Conservation (phyloP, 805 yeast species). For the Tetrapisispora namnaoensis region DNA sequence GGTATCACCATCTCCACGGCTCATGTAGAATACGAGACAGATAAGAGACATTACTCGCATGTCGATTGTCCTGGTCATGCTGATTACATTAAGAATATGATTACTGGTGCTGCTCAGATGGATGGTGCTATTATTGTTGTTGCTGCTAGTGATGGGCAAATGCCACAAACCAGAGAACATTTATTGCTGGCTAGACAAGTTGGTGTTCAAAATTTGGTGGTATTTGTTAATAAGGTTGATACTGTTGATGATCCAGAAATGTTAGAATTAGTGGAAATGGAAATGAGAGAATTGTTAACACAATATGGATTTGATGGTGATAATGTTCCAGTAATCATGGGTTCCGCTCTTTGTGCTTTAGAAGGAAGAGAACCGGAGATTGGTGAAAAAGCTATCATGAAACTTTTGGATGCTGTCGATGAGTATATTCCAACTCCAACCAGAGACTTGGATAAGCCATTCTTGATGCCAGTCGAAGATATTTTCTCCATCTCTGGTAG, state of each 20-base stretch:
- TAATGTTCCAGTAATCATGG: slow-evolving; percentile 95
- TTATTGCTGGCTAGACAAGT: slow-evolving; percentile 97
- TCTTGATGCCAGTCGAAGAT: slow-evolving; percentile 95
- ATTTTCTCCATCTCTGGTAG: slow-evolving; percentile 98
- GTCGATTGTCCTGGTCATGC: slow-evolving; percentile 99
- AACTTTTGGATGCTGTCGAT: slow-evolving; percentile 86
- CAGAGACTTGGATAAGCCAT: slow-evolving; percentile 93
- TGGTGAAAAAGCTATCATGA: slow-evolving; percentile 75
- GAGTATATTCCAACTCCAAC: slow-evolving; percentile 91
- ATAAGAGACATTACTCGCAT: slow-evolving; percentile 91
- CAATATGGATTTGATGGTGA: slow-evolving; percentile 97
- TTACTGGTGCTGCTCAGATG: slow-evolving; percentile 99
- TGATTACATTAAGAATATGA: slow-evolving; percentile 97
- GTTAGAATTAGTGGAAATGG: slow-evolving; percentile 99
- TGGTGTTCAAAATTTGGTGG: slow-evolving; percentile 96
- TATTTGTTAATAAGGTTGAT: slow-evolving; percentile 96
- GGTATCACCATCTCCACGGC: slow-evolving; percentile 98
- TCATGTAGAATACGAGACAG: slow-evolving; percentile 95
- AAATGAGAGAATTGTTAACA: slow-evolving; percentile 91
- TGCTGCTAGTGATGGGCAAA: slow-evolving; percentile 98
- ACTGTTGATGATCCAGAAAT: slow-evolving; percentile 97
- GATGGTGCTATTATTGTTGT: slow-evolving; percentile 99
- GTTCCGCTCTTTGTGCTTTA: slow-evolving; percentile 94
- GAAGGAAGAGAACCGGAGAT: slow-evolving; percentile 84
- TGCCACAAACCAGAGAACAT: slow-evolving; percentile 99